Conservation (phyloP, 2,329 filamentous ascomycete genomes). For the Stylonectria norvegica region DNA sequence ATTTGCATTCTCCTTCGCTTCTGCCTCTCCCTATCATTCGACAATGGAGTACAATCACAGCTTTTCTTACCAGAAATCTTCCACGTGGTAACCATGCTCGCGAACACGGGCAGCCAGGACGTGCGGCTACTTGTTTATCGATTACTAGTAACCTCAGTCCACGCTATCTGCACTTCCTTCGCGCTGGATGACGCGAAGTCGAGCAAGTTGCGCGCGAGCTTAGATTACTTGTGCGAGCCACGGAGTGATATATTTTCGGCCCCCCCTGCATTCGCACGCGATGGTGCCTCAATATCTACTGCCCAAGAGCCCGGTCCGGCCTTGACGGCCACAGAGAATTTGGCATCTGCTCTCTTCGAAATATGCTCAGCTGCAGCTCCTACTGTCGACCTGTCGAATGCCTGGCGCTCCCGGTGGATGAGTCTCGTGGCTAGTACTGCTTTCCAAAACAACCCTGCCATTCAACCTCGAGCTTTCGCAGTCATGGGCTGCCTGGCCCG, state of each 20-base stretch:
- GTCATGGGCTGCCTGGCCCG: slow-evolving; percentile 69
- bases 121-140: slow-evolving; percentile 59
- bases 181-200: slow-evolving; percentile 57
- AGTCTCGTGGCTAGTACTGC: slow-evolving; percentile 68
- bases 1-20: slow-evolving; percentile 65
- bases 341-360: slow-evolving; percentile 61
- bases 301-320: slow-evolving; percentile 50
- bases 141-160: slow-evolving; percentile 63
- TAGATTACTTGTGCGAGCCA: slow-evolving; percentile 59
- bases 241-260: slow-evolving; percentile 56
- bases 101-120: slow-evolving; percentile 59
- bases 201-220: slow-evolving; percentile 51
- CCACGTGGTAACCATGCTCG: slow-evolving; percentile 67
- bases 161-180: slow-evolving; percentile 65
- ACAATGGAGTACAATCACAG: slow-evolving; percentile 64
- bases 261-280: slow-evolving; percentile 43
- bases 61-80: slow-evolving; percentile 67
- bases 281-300: slow-evolving; percentile 53
- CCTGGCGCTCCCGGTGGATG: slow-evolving; percentile 71
- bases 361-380: slow-evolving; percentile 62
- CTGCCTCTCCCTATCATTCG: slow-evolving; percentile 64
- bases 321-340: slow-evolving; percentile 56
- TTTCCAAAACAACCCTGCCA: slow-evolving; percentile 69
- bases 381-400: slow-evolving; percentile 62
- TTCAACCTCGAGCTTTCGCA: slow-evolving; percentile 65